Conservation (phyloP, 2,329 filamentous ascomycete species). For the Lasiodiplodia sp. region DNA sequence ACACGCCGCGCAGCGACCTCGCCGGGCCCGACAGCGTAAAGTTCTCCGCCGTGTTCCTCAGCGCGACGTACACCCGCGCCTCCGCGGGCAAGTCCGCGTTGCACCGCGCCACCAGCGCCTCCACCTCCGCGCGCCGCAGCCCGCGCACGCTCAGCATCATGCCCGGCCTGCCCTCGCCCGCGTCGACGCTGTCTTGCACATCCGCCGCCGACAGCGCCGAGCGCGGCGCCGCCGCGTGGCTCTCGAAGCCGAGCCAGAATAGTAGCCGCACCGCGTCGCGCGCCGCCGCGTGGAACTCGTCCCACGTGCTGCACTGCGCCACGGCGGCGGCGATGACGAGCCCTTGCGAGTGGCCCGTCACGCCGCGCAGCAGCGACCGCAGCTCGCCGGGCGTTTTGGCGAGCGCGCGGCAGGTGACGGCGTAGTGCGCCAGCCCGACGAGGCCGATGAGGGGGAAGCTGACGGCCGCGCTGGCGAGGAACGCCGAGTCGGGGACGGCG, state of each 20-base stretch:
- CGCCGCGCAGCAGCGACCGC: conserved; percentile 35
- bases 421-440: conserved; percentile 41
- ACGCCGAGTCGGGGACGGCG: not conserved
- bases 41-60: conserved; percentile 43
- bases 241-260: conserved; percentile 46
- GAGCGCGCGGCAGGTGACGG: conserved; percentile 36
- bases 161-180: conserved; percentile 35
- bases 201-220: conserved; percentile 30
- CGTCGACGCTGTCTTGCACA: conserved; percentile 31
- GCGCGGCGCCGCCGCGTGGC: conserved; percentile 34
- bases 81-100: conserved; percentile 38
- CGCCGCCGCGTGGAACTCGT: conserved; percentile 41
- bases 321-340: conserved; percentile 47
- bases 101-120: conserved; percentile 36
- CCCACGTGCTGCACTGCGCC: conserved; percentile 44
- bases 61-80: conserved; percentile 34
- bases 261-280: conserved; percentile 41
- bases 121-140: conserved; percentile 33
- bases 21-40: conserved; percentile 43
- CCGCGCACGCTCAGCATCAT: conserved; percentile 43
- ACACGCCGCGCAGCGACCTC: conserved; percentile 36
- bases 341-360: conserved; percentile 51
- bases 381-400: conserved; percentile 43
- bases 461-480: conserved; percentile 35
- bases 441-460: conserved; percentile 51